Conservation (phyloP, 2,329 filamentous ascomycete genomes). For the Ambrosiella beaveri region DNA sequence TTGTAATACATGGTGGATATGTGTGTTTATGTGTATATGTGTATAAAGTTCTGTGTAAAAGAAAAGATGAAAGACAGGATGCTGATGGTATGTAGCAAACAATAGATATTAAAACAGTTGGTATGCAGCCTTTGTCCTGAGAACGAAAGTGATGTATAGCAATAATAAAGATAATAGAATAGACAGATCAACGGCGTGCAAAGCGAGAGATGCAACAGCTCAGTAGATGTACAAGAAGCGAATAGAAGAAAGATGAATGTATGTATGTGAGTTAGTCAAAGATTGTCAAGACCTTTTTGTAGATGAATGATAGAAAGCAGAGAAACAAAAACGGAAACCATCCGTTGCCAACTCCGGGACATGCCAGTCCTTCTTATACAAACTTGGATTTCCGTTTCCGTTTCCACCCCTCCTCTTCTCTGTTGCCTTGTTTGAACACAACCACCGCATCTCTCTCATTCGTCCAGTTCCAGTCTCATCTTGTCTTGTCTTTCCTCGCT, state of each 20-base stretch:
- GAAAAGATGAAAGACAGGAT: not conserved
- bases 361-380: not conserved
- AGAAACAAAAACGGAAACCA: not conserved
- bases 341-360: not conserved
- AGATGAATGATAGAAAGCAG: not conserved
- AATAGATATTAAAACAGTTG: not conserved
- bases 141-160: not conserved
- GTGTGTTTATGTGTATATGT: not conserved
- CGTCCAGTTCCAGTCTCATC: not conserved
- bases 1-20: constrained; percentile 22
- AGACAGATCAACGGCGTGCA: not conserved
- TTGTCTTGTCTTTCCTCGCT: not conserved
- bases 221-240: not conserved
- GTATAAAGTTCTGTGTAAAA: not conserved
- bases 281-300: too few species aligned
- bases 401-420: not conserved
- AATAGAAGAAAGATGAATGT: not conserved
- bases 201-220: not conserved
- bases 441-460: not conserved
- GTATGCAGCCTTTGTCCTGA: not conserved
- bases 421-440: not conserved
- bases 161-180: not conserved
- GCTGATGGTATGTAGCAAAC: not conserved
- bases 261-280: too few species aligned
- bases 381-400: not conserved